Evolutionary conservation across 495 filamentous ascomycete species (phyloP), one percentile per base, ranked within the genome.

Genomic region (Annulohypoxylon maeteangense): DNA sequence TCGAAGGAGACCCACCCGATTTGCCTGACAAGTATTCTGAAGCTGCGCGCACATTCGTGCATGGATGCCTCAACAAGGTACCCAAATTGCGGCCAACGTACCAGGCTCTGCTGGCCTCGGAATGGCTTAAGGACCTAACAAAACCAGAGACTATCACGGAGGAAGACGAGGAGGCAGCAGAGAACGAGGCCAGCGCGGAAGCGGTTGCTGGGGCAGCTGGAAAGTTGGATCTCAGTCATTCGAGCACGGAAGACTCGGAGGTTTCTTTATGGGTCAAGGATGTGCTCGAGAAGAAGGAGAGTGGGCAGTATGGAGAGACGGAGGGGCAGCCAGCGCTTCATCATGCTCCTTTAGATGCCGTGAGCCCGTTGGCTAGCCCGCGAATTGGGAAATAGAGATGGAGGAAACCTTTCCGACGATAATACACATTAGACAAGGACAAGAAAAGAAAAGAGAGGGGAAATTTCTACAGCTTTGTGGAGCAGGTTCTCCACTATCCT

Each of bases 31-130:
- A 87, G 23, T 99, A 90, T 79, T 95, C 93, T 0, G 85, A 90
- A 36, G 85, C 88, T 4, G 94, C 96, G 0, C 90, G 90, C 36
- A 90, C 94, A 63, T 99, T 99, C 81, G 94, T 98, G 44, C 84
- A 85, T 20, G 90, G 91, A 51, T 98, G 96, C 78, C 86, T 99
- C 50, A 92, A 97, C 80, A 99, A 99, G 78, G 90, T 91, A 62
- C 94, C 95, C 2, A 92, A 91, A 58, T 88, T 95, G 31, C 91
- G 95, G 14, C 95, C 95, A 20, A 93, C 91, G 2, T 99, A 99
- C 80, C 86, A 89, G 47, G 93, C 93, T 86, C 86, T 99, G 18
- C 84, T 99, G 12, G 87, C 90, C 65, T 96, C 98, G 76, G 87
- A 92, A 54, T 99, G 95, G 95, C 84, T 99, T 3, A 84, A 90